Evolutionary conservation across 1,284 basidiomycete species (phyloP).

Genomic region (Melampsora abietis-canadensis): DNA sequence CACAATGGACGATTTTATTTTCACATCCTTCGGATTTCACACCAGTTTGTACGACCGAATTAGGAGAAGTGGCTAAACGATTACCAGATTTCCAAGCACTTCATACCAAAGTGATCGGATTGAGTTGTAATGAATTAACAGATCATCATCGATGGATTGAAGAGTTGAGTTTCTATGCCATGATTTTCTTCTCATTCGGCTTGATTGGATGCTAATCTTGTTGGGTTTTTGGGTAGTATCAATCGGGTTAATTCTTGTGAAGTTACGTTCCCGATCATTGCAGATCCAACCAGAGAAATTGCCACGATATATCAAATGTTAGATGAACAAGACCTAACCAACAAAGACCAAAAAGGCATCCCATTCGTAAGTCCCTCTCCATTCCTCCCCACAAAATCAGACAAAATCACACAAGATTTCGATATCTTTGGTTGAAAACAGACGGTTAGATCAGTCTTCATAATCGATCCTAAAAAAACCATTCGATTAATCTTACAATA

Average conservation of each 20-base stretch:
- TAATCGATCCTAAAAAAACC: slow-evolving; percentile 81
- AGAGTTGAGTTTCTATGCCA: slow-evolving; percentile 57
- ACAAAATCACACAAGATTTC: background rate
- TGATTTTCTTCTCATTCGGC: background rate
- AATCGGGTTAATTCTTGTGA: slow-evolving; percentile 14
- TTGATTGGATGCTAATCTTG: too few species aligned
- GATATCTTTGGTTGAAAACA: slow-evolving; percentile 52
- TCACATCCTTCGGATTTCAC: slow-evolving; percentile 69
- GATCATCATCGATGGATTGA: slow-evolving; percentile 86
- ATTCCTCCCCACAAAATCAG: too few species aligned
- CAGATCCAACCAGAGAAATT: slow-evolving; percentile 80
- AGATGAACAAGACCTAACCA: slow-evolving; percentile 88
- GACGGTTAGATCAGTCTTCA: slow-evolving; percentile 89
- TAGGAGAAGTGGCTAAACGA: slow-evolving; percentile 87
- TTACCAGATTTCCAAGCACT: slow-evolving; percentile 79
- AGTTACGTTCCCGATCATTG: slow-evolving; percentile 59
- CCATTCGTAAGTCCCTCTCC: slow-evolving; percentile 63
- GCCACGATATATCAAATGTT: slow-evolving; percentile 87
- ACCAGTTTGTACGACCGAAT: slow-evolving; percentile 70
- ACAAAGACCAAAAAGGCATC: slow-evolving; percentile 84
- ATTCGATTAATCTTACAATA: slow-evolving; percentile 87
- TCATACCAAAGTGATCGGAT: slow-evolving; percentile 86
- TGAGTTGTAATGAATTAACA: slow-evolving; percentile 84
- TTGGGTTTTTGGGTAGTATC: slow-evolving; percentile 4
- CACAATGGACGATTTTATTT: slow-evolving; percentile 87